Evolutionary conservation across 257 asterid species (phyloP).

Genomic region (Penstemon newberryi): DNA sequence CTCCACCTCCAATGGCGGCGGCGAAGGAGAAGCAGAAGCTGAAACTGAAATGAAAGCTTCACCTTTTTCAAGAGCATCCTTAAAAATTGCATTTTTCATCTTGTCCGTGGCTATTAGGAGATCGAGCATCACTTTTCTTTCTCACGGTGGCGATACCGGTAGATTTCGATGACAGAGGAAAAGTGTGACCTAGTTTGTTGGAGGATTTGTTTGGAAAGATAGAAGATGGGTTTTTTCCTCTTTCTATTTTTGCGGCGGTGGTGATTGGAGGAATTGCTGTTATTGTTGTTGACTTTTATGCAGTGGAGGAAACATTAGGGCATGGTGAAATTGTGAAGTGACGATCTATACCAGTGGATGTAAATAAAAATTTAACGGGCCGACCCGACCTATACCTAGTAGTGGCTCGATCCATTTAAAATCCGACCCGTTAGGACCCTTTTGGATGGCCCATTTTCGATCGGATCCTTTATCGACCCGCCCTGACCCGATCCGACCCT

Average conservation of each 20-base stretch:
- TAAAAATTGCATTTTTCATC: constrained; percentile 68
- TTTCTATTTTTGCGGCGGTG: constrained; percentile 30
- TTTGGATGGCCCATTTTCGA: too few relatives aligned
- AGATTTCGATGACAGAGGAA: constrained; percentile 25
- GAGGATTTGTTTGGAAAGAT: constrained; percentile 19
- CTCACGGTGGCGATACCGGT: constrained; percentile 67
- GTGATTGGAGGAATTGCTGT: constrained; percentile 26
- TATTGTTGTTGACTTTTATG: constrained; percentile 45
- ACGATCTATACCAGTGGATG: constrained; percentile 43
- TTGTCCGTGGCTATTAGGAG: constrained; percentile 75
- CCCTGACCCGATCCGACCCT: too few relatives aligned
- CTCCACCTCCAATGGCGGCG: constrained; percentile 26
- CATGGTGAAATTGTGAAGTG: constrained; percentile 61
- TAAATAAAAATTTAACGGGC: too few relatives aligned
- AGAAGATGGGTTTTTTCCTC: constrained; percentile 26
- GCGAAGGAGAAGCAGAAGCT: not conserved
- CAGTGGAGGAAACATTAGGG: constrained; percentile 53
- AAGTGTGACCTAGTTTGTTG: constrained; percentile 27
- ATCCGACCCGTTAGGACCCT: too few relatives aligned
- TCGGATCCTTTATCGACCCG: too few relatives aligned
- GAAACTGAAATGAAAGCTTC: constrained; percentile 14
- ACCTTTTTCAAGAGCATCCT: constrained; percentile 49
- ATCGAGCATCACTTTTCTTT: constrained; percentile 74
- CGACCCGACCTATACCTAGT: too few relatives aligned
- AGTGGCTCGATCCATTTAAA: too few relatives aligned